These are phyloP conservation scores for Aspergillus tanneri DNA, from an alignment of 2,329 filamentous ascomycete species.

Conservation along the genomic window DNA sequence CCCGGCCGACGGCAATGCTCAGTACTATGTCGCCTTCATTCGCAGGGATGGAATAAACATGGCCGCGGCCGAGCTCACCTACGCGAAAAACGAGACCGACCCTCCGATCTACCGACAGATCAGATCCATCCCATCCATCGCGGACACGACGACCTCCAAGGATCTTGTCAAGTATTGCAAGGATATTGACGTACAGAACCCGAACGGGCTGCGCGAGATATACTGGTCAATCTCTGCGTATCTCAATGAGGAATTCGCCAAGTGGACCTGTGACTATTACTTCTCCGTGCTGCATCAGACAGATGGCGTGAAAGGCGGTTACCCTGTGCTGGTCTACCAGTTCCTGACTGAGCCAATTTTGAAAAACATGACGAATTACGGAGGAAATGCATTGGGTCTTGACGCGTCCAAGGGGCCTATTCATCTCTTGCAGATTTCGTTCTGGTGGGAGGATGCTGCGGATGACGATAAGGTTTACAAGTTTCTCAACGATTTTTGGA, in stretches of 20 bases:
- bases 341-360: constrained; percentile 33
- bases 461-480: constrained; percentile 34
- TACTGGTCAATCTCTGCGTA: constrained; percentile 35
- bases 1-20: constrained; percentile 34
- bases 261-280: constrained; percentile 14
- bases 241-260: constrained; percentile 29
- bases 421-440: constrained; percentile 28
- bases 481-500: constrained; percentile 23
- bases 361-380: constrained; percentile 26
- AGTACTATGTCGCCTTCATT: constrained; percentile 34
- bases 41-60: constrained; percentile 27
- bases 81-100: constrained; percentile 37
- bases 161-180: constrained; percentile 33
- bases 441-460: constrained; percentile 31
- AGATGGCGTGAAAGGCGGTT: not conserved
- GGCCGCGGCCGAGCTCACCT: constrained; percentile 37
- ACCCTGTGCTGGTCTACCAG: constrained; percentile 29
- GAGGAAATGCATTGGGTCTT: constrained; percentile 12
- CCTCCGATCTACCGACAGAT: constrained; percentile 41
- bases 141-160: constrained; percentile 30
- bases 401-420: not conserved
- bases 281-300: constrained; percentile 1
- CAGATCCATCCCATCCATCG: constrained; percentile 31
- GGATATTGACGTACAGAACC: constrained; percentile 35
- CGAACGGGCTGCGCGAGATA: constrained; percentile 31